Evolutionary conservation across 331 rosid genomes (phyloP), one percentile per base, ranked within the genome.

Genomic region (Erythrophleum ivorense): DNA sequence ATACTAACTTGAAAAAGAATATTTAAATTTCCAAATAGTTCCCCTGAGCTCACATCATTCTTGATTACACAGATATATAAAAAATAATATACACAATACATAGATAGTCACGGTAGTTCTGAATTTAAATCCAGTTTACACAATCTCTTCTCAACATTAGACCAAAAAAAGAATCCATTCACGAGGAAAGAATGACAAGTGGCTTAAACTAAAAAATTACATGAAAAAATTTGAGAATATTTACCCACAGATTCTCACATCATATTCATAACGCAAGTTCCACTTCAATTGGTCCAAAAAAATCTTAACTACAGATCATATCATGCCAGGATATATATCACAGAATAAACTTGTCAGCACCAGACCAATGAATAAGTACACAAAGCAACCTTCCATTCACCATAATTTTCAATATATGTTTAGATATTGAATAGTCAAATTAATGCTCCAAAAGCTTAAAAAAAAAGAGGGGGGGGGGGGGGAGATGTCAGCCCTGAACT

Each of bases 381-480:
- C 6, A 41, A 19, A n/a, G 40, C 60, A 75, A 66, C 52, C 76
- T 41, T 63, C 11, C 57, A 57, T 70, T 71, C 75, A 53, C 48
- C 46, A 67, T 24, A 9, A 52, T 59, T 69, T 53, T 13, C 9
- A 49, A 29, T 41, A 45, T 21, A 48, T 7, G 41, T 75, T 75
- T 57, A 40, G 15, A 69, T 70, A 75, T 38, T 63, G 64, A 45
- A 63, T 48, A 21, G 48, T 19, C 24, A 57, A 59, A 71, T 43
- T 65, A 65, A 73, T 7, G 54, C 48, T 77, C 21, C 14, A 62
- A 38, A 76, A 55, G 49, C 21, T 12, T 62, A 38, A 34, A 58
- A 77, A 29, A n/a, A 65, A 6, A 31, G 11, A 48, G 3, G 0
- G 14, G 15, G 43, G 6, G 70, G 63, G 1, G 7, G 29, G 43